A percentile compares a stretch with the other conserved stretches of the same genome.
These are phyloP conservation scores for Globisporangium emineosum DNA, from an alignment of 352 stramenopile genomes.

Conservation along the genomic window DNA sequence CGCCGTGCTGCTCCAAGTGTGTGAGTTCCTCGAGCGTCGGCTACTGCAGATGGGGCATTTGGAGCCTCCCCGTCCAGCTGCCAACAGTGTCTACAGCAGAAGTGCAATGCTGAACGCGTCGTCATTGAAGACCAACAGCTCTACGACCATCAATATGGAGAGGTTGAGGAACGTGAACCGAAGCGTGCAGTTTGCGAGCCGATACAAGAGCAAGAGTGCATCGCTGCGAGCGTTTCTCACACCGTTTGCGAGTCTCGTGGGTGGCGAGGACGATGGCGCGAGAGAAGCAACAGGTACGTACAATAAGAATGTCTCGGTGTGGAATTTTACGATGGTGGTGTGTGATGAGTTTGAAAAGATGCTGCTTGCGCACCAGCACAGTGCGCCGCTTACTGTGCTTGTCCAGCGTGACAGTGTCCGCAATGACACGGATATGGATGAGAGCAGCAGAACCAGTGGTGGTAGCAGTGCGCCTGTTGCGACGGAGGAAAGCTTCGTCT, in stretches of 20 bases:
- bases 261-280: not conserved
- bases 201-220: not conserved
- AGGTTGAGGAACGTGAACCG: not conserved
- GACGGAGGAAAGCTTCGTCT: not conserved
- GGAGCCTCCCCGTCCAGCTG: not conserved
- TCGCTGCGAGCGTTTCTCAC: conserved; percentile 18
- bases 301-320: conserved; percentile 6
- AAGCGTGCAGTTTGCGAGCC: conserved; percentile 8
- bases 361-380: not conserved
- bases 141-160: not conserved
- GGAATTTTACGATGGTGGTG: conserved; percentile 20
- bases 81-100: not conserved
- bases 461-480: not conserved
- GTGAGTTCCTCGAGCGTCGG: conserved; percentile 13
- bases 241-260: conserved; percentile 12
- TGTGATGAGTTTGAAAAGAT: conserved; percentile 15
- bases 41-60: conserved; percentile 4
- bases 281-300: not conserved
- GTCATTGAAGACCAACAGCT: conserved; percentile 4
- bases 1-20: conserved; percentile 5
- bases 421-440: too few relatives aligned
- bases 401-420: not conserved
- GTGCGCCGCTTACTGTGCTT: conserved; percentile 6
- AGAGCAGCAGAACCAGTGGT: not conserved
- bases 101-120: not conserved